Evolutionary conservation across 371 early-diverging fungal species (phyloP).

Genomic region (Mortierella polycephala): DNA sequence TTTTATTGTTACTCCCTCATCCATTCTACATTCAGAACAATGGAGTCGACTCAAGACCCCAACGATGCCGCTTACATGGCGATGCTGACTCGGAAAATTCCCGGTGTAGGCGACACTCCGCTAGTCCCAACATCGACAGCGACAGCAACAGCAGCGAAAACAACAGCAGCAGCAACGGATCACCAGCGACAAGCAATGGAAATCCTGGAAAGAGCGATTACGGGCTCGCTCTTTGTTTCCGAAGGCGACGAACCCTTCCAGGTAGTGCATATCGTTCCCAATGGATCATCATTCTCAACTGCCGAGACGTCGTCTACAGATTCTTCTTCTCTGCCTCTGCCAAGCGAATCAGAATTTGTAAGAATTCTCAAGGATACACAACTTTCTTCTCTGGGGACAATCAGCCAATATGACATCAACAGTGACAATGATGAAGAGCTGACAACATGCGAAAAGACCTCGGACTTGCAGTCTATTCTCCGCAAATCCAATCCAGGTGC

Average conservation of each 20-base stretch:
- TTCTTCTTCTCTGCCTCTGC: conserved; percentile 5
- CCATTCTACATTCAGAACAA: neutral
- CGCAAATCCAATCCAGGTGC: conserved; percentile 25
- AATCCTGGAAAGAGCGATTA: conserved; percentile 9
- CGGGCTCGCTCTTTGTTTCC: conserved; percentile 37
- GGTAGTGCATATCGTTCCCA: conserved; percentile 27
- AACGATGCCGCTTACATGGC: conserved; percentile 41
- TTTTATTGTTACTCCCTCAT: neutral
- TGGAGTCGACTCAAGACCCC: conserved; percentile 21
- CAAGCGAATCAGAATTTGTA: conserved; percentile 22
- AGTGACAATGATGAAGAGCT: conserved; percentile 1
- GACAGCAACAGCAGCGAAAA: neutral
- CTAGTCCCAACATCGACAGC: neutral
- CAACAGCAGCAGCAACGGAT: neutral
- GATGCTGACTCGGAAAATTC: conserved; percentile 42
- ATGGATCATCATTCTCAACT: neutral
- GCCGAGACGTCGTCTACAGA: neutral
- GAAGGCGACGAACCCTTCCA: conserved; percentile 46
- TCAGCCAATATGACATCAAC: no score
- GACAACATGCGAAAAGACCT: conserved; percentile 11
- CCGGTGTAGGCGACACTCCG: conserved; percentile 35
- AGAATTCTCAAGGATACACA: conserved; percentile 11
- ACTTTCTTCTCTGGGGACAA: conserved; percentile 4
- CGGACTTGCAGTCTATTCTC: conserved; percentile 12
- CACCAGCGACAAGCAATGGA: conserved; percentile 27